Base-by-base conservation (phyloP, 176 grass and related monocot genomes). In the Dendrocalamus sinicus region DNA sequence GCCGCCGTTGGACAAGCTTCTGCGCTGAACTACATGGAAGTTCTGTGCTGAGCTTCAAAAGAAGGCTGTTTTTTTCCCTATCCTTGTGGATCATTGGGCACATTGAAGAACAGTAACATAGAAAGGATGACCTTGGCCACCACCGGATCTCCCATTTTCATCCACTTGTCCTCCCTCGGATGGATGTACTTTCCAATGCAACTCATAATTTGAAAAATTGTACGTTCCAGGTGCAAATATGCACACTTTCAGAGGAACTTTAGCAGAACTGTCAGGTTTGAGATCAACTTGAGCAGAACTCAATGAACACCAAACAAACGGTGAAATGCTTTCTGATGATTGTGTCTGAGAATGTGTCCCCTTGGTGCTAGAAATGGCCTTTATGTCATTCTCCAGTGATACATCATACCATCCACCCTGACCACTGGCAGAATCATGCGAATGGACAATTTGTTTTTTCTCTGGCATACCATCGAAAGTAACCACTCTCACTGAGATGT, bases 201-300 rank as follows among this genome's bases (percentile, higher is more conserved):
- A 77, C 81, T 99, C 92, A 89, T 99, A 99, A 65, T 92, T 96
- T 28, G 94, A 96, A 80, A 99, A 92, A 83, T 92, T 86, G 52
- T 94, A 99, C 5, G 92, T 99, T 47, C 96, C 96, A 52, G 96
- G 90, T 54, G 90, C 70, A 88, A 96, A 99, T 81, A 99, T 60
- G 78, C 92, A 94, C 70, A 92, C 79, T 86, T 89, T 96, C 13
- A 99, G 84, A 53, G 96, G 72, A 94, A 96, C 67, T 88, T 91
- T 89, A 67, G 78, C 24, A 79, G 73, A 83, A 75, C 75, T 86
- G 75, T 88, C 86, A 45, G 94, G 94, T 65, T 86, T 87, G 15
- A 99, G 44, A 59, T 85, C 88, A 79, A 90, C 87, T 82, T 89
- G 87, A 64, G 86, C 86, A 75, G 86, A 92, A 94, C 90, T 94